Evolutionary conservation across 148 eudicot genomes (phyloP).

Genomic region (Drosera capensis): DNA sequence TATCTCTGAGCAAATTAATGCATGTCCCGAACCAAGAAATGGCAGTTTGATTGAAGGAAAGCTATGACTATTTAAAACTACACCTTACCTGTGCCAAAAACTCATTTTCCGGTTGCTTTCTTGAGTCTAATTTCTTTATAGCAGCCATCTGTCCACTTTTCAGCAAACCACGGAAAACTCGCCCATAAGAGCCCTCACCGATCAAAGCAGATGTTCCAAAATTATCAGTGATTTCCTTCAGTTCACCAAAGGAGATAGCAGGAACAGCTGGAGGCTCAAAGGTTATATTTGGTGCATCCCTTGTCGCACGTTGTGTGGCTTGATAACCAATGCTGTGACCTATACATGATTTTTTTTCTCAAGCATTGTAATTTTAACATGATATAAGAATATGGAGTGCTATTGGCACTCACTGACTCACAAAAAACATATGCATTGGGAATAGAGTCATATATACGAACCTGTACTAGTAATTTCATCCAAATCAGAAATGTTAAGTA

Average conservation of each 20-base stretch:
- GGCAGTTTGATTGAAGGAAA: no score
- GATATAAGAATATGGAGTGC: neutral
- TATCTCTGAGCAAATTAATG: neutral
- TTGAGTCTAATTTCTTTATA: slow-evolving; percentile 57
- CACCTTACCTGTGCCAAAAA: slow-evolving; percentile 46
- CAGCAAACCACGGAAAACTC: slow-evolving; percentile 55
- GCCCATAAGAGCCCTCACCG: slow-evolving; percentile 69
- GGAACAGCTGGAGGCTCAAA: slow-evolving; percentile 58
- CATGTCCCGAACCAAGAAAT: neutral
- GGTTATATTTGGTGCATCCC: slow-evolving; percentile 33
- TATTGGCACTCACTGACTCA: no score
- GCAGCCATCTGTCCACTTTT: slow-evolving; percentile 55
- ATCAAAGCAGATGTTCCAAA: slow-evolving; percentile 54
- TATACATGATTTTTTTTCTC: slow-evolving; percentile 17
- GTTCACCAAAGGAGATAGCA: slow-evolving; percentile 45
- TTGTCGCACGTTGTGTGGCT: slow-evolving; percentile 39
- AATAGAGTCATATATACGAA: neutral
- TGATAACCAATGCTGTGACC: slow-evolving; percentile 49
- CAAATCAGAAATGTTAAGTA: slow-evolving; percentile 6
- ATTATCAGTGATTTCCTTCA: slow-evolving; percentile 54
- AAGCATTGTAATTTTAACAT: slow-evolving; percentile 2
- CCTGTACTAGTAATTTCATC: no score
- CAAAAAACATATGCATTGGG: no score
- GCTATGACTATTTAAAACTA: neutral
- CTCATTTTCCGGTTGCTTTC: slow-evolving; percentile 67